Evolutionary conservation across 2,329 filamentous ascomycete genomes (phyloP).

Genomic region (Talaromyces funiculosus): DNA sequence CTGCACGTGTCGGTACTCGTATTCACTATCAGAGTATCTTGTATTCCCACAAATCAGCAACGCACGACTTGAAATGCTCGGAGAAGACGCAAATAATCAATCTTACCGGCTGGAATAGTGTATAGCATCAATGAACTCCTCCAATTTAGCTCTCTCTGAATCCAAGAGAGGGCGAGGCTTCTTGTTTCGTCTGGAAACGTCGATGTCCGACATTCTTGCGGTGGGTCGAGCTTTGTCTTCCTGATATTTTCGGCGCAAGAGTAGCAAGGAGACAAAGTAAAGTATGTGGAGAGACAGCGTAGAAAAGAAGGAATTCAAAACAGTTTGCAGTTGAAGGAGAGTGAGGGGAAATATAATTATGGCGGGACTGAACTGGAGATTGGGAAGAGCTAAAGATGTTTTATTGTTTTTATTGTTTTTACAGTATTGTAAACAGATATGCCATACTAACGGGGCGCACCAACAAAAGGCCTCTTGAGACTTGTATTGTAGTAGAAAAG

Average conservation of each 20-base stretch:
- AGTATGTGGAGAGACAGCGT: neutral
- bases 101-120: conserved; percentile 87
- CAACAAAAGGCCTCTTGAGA: neutral
- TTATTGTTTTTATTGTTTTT: neutral
- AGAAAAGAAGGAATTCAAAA: neutral
- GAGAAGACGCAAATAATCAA: neutral
- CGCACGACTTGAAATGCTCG: neutral
- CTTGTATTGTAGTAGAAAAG: neutral
- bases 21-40: conserved; percentile 89
- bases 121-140: conserved; percentile 88
- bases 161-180: conserved; percentile 75
- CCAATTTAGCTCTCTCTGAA: conserved; percentile 71
- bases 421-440: neutral
- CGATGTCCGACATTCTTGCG: conserved; percentile 52
- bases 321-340: neutral
- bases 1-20: conserved; percentile 96
- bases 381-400: neutral
- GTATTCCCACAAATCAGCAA: neutral
- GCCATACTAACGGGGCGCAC: neutral
- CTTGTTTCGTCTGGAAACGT: conserved; percentile 80
- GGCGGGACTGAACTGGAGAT: conserved; percentile 1
- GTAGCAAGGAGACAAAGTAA: neutral
- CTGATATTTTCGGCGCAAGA: neutral
- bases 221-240: neutral
- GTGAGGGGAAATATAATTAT: conserved; percentile 1